Conservation (phyloP, 495 filamentous ascomycete genomes). For the Aspergillus steynii region DNA sequence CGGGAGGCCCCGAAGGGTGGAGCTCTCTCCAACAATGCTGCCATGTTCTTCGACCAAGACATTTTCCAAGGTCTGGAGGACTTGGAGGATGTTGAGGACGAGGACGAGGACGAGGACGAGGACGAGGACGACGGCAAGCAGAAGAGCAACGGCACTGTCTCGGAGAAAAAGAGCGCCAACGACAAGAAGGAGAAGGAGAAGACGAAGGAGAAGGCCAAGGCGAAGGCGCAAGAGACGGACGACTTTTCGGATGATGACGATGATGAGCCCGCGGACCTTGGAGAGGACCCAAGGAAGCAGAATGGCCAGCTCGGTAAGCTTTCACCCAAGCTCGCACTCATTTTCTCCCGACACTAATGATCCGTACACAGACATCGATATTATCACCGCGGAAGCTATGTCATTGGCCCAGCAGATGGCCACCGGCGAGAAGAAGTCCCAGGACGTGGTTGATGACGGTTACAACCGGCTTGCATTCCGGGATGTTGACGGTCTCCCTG, state of each 20-base stretch:
- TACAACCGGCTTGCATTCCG: conserved; percentile 93
- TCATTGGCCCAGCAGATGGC: conserved; percentile 92
- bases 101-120: conserved; percentile 37
- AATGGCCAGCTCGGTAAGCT: conserved; percentile 68
- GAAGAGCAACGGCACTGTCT: conserved; percentile 6
- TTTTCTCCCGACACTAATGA: conserved; percentile 27
- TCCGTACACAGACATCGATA: conserved; percentile 77
- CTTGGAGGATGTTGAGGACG: conserved; percentile 45
- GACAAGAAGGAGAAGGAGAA: conserved; percentile 5
- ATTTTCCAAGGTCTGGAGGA: conserved; percentile 82
- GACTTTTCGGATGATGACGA: conserved; percentile 52
- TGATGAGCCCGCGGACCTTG: conserved; percentile 65
- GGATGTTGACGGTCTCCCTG: conserved; percentile 88
- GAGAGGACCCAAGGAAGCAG: conserved; percentile 49
- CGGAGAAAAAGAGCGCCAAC: conserved; percentile 19
- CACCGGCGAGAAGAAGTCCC: conserved; percentile 73
- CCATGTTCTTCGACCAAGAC: conserved; percentile 91
- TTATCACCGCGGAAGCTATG: conserved; percentile 99
- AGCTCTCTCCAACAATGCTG: conserved; percentile 76
- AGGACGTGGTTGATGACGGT: conserved; percentile 81
- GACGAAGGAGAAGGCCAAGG: conserved; percentile 19
- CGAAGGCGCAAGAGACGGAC: conserved; percentile 31
- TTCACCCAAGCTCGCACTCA: neutral
- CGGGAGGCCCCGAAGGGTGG: conserved; percentile 37
- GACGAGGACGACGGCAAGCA: conserved; percentile 33